These are phyloP conservation scores for Clavispora vitiphila DNA, from an alignment of 805 yeast species.

Conservation along the genomic window DNA sequence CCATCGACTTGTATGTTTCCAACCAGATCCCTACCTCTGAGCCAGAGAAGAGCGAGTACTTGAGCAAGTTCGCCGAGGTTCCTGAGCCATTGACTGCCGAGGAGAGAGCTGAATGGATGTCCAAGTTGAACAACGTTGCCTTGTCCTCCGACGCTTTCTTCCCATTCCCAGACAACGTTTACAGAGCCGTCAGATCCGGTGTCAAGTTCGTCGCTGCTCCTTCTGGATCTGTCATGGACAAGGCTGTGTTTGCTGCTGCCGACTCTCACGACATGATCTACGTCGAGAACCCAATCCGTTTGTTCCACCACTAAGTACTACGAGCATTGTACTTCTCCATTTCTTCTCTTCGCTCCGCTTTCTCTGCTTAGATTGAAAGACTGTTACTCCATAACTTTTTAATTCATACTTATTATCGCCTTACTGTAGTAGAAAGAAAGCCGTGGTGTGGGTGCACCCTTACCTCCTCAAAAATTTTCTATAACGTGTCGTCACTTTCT, in stretches of 20 bases:
- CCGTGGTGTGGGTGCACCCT: slow-evolving; percentile 2
- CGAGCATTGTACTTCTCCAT: neutral
- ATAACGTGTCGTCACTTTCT: slow-evolving; percentile 5
- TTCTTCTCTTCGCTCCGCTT: neutral
- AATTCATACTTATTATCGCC: neutral
- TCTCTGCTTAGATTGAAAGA: neutral
- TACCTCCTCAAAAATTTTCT: slow-evolving; percentile 1
- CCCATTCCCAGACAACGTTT: slow-evolving; percentile 99
- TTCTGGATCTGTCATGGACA: slow-evolving; percentile 95
- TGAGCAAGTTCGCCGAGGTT: slow-evolving; percentile 75
- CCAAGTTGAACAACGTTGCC: slow-evolving; percentile 78
- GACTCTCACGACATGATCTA: slow-evolving; percentile 86
- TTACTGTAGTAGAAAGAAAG: neutral
- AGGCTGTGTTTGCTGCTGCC: slow-evolving; percentile 93
- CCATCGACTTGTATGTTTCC: slow-evolving; percentile 90
- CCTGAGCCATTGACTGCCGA: slow-evolving; percentile 79
- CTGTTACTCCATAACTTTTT: neutral
- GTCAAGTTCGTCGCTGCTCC: slow-evolving; percentile 96
- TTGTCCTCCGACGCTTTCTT: slow-evolving; percentile 97
- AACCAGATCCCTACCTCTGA: slow-evolving; percentile 86
- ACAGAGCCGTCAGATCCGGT: slow-evolving; percentile 96
- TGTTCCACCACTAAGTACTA: slow-evolving; percentile 81
- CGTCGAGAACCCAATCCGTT: slow-evolving; percentile 94
- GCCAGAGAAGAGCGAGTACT: slow-evolving; percentile 91
- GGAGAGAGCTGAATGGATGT: slow-evolving; percentile 86